Evolutionary conservation across 2,329 filamentous ascomycete genomes (phyloP), one percentile per base, ranked within the genome.

Genomic region (Pseudocercospora cruenta): DNA sequence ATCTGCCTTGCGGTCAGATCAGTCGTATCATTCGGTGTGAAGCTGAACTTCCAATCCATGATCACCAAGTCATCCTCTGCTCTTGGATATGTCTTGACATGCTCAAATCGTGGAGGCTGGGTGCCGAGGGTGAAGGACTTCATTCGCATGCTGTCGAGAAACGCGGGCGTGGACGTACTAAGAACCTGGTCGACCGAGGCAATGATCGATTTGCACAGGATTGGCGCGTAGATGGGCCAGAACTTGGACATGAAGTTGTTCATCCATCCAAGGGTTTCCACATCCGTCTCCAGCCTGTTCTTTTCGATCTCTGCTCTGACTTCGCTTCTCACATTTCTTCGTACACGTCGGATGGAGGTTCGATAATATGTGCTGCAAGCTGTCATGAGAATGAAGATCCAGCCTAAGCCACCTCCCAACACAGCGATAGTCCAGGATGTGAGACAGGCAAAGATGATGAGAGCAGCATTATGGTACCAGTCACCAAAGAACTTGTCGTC

Each of bases 21-120:
- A 71, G 91, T 89, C 2, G 88, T 91, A 79, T 99, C 96, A 72
- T 95, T 98, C 36, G 95, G 95, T 0, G 92, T 98, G 82, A 99
- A 99, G 84, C 94, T 98, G 80, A 99, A 99, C 76, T 96, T 97
- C 95, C 95, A 99, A 78, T 99, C 95, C 95, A 99, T 99, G 75
- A 98, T 87, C 49, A 99, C 93, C 65, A 94, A 90, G 76, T 99
- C 95, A 69, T 97, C 94, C 72, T 97, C 93, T 1, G 92, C 92
- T 79, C 95, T 96, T 65, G 94, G 94, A 74, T 99, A 97, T 0
- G 95, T 97, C 84, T 97, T 98, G 79, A 99, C 95, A 76, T 98
- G 94, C 80, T 99, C 95, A 84, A 99, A 87, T 31, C 95, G 89
- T 5, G 96, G 96, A 28, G 95, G 94, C 81, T 99, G 99, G 8